A percentile compares a stretch with the other conserved stretches of the same genome.
Evolutionary conservation across 371 early-diverging fungal genomes (phyloP).

Genomic region (Rhizomucor miehei): DNA sequence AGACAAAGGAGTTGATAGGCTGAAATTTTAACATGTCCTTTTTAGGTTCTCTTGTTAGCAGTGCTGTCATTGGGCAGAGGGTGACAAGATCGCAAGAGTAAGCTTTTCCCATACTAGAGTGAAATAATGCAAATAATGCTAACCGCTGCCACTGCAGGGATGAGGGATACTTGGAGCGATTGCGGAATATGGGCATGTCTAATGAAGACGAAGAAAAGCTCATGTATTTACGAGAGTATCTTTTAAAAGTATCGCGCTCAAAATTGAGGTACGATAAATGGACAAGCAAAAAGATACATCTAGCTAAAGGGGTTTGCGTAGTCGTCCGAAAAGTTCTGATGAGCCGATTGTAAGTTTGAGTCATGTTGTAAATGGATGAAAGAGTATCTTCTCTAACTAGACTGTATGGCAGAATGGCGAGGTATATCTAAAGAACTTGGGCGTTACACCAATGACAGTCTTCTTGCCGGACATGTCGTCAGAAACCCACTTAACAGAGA

Average conservation of each 20-base stretch:
- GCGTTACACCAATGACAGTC: slow-evolving; percentile 70
- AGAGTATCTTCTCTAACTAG: not conserved
- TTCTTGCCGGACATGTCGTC: slow-evolving; percentile 55
- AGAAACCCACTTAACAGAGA: too few species aligned
- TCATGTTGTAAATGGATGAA: slow-evolving; percentile 1
- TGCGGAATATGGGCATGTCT: slow-evolving; percentile 75
- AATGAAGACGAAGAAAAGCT: slow-evolving; percentile 76
- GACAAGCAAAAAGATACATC: not conserved
- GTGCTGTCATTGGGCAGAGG: slow-evolving; percentile 13
- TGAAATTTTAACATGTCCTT: not conserved
- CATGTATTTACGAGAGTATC: slow-evolving; percentile 70
- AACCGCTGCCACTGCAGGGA: slow-evolving; percentile 39
- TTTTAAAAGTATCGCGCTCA: slow-evolving; percentile 67
- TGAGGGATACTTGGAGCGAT: slow-evolving; percentile 50
- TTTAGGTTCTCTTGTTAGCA: slow-evolving; percentile 22
- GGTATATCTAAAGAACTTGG: slow-evolving; percentile 57
- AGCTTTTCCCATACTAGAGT: not conserved
- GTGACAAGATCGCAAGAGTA: slow-evolving; percentile 52
- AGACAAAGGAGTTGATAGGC: not conserved
- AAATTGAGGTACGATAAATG: slow-evolving; percentile 38
- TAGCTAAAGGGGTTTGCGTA: not conserved
- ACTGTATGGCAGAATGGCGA: slow-evolving; percentile 34
- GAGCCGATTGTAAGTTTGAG: slow-evolving; percentile 19
- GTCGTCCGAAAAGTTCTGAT: slow-evolving; percentile 29
- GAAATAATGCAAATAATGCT: not conserved